Conservation (phyloP, 768 basidiomycete species). For the Amanita thiersii region DNA sequence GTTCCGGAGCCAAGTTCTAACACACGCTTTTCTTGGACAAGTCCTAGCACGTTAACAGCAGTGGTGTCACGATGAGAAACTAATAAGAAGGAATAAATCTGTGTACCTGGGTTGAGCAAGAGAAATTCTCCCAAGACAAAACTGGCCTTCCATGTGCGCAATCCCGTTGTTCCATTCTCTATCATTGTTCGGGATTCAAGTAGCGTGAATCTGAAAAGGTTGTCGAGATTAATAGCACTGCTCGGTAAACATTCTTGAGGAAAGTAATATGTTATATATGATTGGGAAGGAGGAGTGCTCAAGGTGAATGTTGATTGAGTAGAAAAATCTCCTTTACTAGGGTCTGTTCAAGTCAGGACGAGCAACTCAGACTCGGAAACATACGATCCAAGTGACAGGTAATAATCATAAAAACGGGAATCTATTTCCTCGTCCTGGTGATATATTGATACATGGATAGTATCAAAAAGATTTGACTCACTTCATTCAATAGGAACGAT, state of each 20-base stretch:
- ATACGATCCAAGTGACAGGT: conserved; percentile 38
- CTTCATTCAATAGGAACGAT: conserved; percentile 34
- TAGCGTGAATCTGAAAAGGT: conserved; percentile 44
- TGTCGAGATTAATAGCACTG: conserved; percentile 13
- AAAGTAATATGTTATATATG: conserved; percentile 68
- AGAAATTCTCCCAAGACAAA: conserved; percentile 58
- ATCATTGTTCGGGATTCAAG: conserved; percentile 69
- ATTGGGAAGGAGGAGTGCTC: conserved; percentile 35
- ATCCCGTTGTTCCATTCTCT: conserved; percentile 71
- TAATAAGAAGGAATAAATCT: neutral
- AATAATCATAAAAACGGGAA: conserved; percentile 54
- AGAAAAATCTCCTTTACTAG: neutral
- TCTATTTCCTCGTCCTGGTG: conserved; percentile 55
- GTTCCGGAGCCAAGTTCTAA: conserved; percentile 73
- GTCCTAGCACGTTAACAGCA: conserved; percentile 24
- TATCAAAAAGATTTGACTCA: conserved; percentile 19
- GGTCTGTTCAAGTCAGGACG: no score
- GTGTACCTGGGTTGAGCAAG: conserved; percentile 44
- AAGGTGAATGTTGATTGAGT: conserved; percentile 11
- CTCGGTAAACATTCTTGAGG: neutral
- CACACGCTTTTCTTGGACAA: conserved; percentile 36
- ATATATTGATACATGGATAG: conserved; percentile 1
- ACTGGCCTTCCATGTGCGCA: conserved; percentile 76
- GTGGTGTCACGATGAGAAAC: neutral
- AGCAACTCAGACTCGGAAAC: conserved; percentile 5